phyloP scores from a whole-genome alignment of 1,139 yeast genomes.

The Candida gigantensis region DNA sequence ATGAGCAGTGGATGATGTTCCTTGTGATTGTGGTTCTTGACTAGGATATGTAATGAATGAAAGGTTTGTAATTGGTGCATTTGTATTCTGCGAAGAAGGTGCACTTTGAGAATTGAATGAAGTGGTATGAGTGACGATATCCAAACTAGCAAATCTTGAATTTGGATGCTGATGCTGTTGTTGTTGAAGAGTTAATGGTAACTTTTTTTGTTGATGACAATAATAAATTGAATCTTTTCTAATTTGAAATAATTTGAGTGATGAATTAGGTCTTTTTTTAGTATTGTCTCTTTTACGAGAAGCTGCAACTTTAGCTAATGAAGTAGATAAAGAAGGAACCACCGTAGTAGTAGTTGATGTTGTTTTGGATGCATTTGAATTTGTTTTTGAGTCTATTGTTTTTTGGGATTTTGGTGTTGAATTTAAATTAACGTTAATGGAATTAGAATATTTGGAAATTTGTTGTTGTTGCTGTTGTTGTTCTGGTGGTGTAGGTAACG shows the following conservation, averaged over 20 bases:
- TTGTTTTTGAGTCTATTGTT: slow-evolving; percentile 8
- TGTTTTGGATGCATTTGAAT: slow-evolving; percentile 1
- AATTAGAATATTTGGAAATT: slow-evolving; percentile 17
- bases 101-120: slow-evolving; percentile 2
- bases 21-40: slow-evolving; percentile 2
- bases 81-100: slow-evolving; percentile 2
- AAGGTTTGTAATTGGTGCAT: background rate
- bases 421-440: slow-evolving; percentile 28
- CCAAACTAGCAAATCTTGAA: too few relatives aligned
- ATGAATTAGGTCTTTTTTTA: slow-evolving; percentile 16
- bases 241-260: slow-evolving; percentile 36
- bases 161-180: slow-evolving; percentile 6
- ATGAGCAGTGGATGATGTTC: background rate
- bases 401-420: slow-evolving; percentile 16
- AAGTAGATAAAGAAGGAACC: too few relatives aligned
- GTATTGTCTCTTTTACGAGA: slow-evolving; percentile 16
- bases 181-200: slow-evolving; percentile 15
- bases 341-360: too few relatives aligned
- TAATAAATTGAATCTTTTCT: slow-evolving; percentile 33
- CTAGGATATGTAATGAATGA: slow-evolving; percentile 6
- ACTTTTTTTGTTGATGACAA: slow-evolving; percentile 14
- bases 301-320: slow-evolving; percentile 25
- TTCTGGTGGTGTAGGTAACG: slow-evolving; percentile 22
- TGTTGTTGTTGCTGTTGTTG: slow-evolving; percentile 5
- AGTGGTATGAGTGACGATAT: slow-evolving; percentile 7